Conservation (phyloP, 306 rosid species). For the Quercus ilex region DNA sequence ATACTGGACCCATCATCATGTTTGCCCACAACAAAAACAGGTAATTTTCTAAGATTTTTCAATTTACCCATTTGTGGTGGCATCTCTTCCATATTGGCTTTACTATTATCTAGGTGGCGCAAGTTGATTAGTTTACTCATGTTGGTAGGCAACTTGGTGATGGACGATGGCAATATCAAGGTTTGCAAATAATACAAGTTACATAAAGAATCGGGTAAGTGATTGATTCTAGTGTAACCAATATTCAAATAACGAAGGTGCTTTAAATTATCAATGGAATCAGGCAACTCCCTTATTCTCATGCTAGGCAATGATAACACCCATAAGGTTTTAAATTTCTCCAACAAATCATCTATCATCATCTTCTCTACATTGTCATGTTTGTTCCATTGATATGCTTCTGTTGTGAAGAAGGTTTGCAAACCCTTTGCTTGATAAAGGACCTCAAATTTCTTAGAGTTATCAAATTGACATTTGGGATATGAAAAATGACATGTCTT, state of each 20-base stretch:
- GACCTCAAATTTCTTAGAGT: background rate
- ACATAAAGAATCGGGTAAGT: too few relatives aligned
- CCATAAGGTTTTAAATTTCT: too few relatives aligned
- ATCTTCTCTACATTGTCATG: background rate
- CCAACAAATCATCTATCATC: background rate
- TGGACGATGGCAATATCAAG: background rate
- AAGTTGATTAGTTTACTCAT: slow-evolving; percentile 31
- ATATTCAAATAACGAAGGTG: too few relatives aligned
- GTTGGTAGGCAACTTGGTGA: slow-evolving; percentile 20
- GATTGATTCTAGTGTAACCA: too few relatives aligned
- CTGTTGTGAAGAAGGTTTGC: background rate
- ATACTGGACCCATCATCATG: slow-evolving; percentile 17
- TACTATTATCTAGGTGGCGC: slow-evolving; percentile 27
- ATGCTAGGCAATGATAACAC: too few relatives aligned
- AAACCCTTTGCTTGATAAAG: background rate
- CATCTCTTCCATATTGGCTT: slow-evolving; percentile 26
- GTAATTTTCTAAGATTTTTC: slow-evolving; percentile 23
- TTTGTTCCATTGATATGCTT: too few relatives aligned
- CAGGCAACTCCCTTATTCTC: too few relatives aligned
- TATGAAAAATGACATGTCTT: background rate
- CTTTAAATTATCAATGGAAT: too few relatives aligned
- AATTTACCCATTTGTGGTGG: slow-evolving; percentile 23
- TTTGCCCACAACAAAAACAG: slow-evolving; percentile 23
- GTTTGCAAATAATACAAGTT: too few relatives aligned
- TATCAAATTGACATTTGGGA: background rate